Base-by-base conservation (phyloP, 192 early-diverging fungal genomes). In the Rhizophagus sp. region DNA sequence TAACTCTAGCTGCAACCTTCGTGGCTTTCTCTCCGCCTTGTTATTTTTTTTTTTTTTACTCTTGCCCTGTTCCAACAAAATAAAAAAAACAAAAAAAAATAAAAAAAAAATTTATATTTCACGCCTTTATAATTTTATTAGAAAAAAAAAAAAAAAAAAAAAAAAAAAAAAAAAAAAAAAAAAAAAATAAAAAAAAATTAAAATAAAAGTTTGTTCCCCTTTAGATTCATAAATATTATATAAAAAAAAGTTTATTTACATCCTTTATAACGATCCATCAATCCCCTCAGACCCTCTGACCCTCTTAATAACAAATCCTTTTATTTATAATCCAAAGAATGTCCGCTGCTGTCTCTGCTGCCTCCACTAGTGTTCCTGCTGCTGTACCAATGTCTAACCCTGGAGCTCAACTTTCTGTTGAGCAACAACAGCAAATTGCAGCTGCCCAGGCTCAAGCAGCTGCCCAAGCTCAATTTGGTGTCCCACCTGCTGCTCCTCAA, bases 391-490 rank as follows among this genome's bases (percentile, higher is more conserved):
- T 85, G 65, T 73, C 85, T 63, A 80, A 84, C 62, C 79, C 86
- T 80, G 85, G 74, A 52, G 67, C 84, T 74, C 87, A 79, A 80
- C 87, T 81, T 85, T 81, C 81, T 75, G 81, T 66, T 83, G 85
- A 79, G 80, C 86, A 85, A 79, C 85, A 80, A 81, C 87, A 87
- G 83, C 88, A 87, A 81, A 83, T 89, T 63, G 88, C 87, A 44
- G 81, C 78, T 73, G 85, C 86, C 47, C 86, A 86, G 81, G 86
- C 85, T 44, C 82, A 83, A 64, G 62, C 80, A 33, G 81, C 79
- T 73, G 79, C 84, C 70, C 84, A 87, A 71, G 79, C 80, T 82
- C 89, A 85, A 75, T 83, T 83, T 80, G 81, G 79, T 79, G 82
- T 80, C 52, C 80, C 85, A 25, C 68, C 83, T 72, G 81, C 82